These are phyloP conservation scores for Colletotrichum magnum DNA, from an alignment of 2,329 filamentous ascomycete species.

Conservation along the genomic window DNA sequence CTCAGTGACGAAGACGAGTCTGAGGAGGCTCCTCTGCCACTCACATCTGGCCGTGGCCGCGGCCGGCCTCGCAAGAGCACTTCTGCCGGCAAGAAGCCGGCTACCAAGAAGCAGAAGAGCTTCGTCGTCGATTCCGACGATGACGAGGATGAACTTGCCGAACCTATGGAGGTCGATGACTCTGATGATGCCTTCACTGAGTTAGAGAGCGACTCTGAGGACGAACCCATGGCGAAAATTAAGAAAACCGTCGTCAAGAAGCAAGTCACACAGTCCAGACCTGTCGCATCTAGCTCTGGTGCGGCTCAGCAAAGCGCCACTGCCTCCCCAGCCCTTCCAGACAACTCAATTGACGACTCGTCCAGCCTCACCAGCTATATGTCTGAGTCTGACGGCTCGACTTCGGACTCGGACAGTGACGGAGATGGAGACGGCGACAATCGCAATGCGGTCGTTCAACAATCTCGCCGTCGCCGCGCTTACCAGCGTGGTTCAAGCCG, in stretches of 20 bases:
- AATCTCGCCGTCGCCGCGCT: conserved; percentile 51
- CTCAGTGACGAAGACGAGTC: conserved; percentile 24
- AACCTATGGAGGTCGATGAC: conserved; percentile 43
- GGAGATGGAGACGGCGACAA: conserved; percentile 10
- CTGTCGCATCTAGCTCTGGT: conserved; percentile 2
- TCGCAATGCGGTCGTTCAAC: conserved; percentile 30
- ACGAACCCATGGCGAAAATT: neutral
- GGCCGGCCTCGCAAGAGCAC: conserved; percentile 49
- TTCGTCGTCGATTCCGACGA: conserved; percentile 13
- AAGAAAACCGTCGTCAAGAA: conserved; percentile 19
- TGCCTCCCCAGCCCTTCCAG: neutral
- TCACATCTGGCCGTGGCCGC: conserved; percentile 34
- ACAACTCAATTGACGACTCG: conserved; percentile 16
- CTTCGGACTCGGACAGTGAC: neutral
- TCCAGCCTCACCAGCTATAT: conserved; percentile 18
- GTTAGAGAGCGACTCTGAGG: conserved; percentile 8
- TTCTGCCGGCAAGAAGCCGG: conserved; percentile 43
- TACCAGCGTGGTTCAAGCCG: conserved; percentile 46
- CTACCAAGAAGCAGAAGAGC: conserved; percentile 35
- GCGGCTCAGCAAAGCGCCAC: neutral
- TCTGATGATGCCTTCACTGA: conserved; percentile 8
- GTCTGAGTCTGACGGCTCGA: conserved; percentile 7
- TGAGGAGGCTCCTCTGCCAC: conserved; percentile 23
- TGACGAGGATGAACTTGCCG: conserved; percentile 39
- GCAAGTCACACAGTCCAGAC: conserved; percentile 10